Percentiles rank a stretch among this genome's conserved stretches.
Conservation (phyloP, 768 basidiomycete genomes). For the Lactarius deliciosus region DNA sequence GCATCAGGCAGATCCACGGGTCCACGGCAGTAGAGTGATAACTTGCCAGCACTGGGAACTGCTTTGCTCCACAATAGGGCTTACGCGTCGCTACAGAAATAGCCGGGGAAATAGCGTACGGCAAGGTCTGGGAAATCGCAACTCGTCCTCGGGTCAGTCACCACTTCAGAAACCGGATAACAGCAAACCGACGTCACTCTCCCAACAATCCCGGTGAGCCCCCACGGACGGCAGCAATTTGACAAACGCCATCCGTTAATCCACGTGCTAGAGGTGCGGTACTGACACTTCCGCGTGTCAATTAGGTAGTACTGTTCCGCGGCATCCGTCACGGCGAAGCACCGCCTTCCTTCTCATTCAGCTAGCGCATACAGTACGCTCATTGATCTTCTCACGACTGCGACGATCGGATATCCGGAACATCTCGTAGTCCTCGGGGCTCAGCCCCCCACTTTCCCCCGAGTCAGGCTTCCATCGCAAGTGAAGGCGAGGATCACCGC, state of each 20-base stretch:
- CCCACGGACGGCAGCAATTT: background rate
- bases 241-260: background rate
- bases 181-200: too few species aligned
- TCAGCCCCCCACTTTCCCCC: background rate
- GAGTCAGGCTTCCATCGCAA: background rate
- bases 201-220: background rate
- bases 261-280: background rate
- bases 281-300: background rate
- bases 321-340: background rate
- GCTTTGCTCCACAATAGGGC: background rate
- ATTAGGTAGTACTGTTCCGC: background rate
- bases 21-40: background rate
- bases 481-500: too few species aligned
- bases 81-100: background rate
- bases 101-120: background rate
- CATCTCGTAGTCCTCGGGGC: background rate
- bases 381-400: background rate
- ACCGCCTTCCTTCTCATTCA: background rate
- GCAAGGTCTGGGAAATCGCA: background rate
- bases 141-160: background rate
- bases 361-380: background rate
- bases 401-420: background rate
- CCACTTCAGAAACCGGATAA: background rate
- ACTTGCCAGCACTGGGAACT: background rate
- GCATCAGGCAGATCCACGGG: background rate